Base-by-base conservation (phyloP, 345 rosid species). In the Excoecaria agallocha region DNA sequence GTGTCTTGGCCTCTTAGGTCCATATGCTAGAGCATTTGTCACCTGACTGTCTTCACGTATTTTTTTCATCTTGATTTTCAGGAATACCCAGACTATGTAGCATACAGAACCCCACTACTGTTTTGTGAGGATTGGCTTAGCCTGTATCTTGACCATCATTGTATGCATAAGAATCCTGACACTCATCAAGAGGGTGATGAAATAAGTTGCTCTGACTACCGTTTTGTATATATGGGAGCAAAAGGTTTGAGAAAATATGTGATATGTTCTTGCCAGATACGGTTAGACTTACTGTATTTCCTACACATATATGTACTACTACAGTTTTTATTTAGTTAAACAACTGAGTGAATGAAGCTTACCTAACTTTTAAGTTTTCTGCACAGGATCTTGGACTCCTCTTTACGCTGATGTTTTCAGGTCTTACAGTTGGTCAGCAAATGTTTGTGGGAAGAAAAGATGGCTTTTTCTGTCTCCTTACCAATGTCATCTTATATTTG, bases 391-490 rank as follows among this genome's bases (percentile, higher is more conserved):
- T 67, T 93, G 98, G 98, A 95, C 97, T 25, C 96, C 98, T 77
- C 89, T 94, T 77, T 98, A 94, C 58, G 97, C 97, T 66, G 98
- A 94, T 88, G 99, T 94, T 71, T 91, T 93, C 85, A 86, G 97
- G 82, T 93, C 99, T 35, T 93, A 86, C 77, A 95, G 96, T 74
- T 93, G 98, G 98, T 93, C 99, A 66, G 96, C 98, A 7, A 95
- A 93, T 43, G 94, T 90, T 3, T 94, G 98, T 55, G 98, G 98
- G 77, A 89, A 71, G 86, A 94, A 94, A 79, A 85, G 75, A 77
- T 94, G 97, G 98, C 80, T 89, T 74, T 89, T 93, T 70, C 87
- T 91, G 69, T 79, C 96, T 71, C 93, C 94, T 71, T 45, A 83
- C 55, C 99, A 95, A 72, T 62, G 78, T 76, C 87, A 88, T 77